Evolutionary conservation across 2,329 filamentous ascomycete genomes (phyloP).

Genomic region (Ceratocystis albifundus): DNA sequence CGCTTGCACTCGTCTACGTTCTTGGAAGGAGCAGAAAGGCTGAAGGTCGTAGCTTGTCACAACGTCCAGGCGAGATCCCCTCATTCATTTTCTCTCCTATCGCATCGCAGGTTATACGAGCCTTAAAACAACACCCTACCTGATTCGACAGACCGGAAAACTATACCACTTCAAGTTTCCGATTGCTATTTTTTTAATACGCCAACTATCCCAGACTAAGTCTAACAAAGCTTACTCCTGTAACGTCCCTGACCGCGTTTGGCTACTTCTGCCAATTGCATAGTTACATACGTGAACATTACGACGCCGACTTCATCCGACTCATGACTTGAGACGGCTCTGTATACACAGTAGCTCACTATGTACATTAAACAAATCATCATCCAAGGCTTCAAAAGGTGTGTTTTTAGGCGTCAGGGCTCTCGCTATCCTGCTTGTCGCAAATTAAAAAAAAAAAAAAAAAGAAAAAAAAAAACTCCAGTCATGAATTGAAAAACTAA

Average conservation of each 20-base stretch:
- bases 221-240: neutral
- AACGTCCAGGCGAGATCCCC: neutral
- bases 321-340: slow-evolving; percentile 11
- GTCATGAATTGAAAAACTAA: slow-evolving; percentile 8
- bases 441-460: too few species aligned
- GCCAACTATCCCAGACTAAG: neutral
- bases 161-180: neutral
- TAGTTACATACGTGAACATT: neutral
- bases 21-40: slow-evolving; percentile 18
- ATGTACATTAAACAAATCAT: slow-evolving; percentile 99
- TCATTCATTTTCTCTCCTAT: neutral
- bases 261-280: neutral
- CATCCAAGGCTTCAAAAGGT: slow-evolving; percentile 99
- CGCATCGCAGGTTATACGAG: neutral
- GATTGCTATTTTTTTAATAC: neutral
- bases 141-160: neutral
- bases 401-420: slow-evolving; percentile 26
- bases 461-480: neutral
- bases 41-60: slow-evolving; percentile 11
- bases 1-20: slow-evolving; percentile 8
- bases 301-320: neutral
- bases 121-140: neutral
- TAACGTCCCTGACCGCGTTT: neutral
- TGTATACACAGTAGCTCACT: slow-evolving; percentile 29
- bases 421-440: slow-evolving; percentile 4